Evolutionary conservation across 148 eudicot genomes (phyloP).

Genomic region (Arctostaphylos glauca): DNA sequence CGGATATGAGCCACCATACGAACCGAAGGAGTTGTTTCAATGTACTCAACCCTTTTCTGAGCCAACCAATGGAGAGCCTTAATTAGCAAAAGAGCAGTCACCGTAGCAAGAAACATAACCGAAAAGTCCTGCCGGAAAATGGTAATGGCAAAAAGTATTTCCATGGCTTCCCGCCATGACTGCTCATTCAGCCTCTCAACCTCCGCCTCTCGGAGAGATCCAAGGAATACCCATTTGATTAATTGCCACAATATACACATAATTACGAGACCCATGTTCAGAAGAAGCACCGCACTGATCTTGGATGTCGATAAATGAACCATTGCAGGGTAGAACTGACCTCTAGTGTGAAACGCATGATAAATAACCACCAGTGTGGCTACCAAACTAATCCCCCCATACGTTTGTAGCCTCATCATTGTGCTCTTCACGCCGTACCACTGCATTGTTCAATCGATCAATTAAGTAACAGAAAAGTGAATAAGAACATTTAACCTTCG

Average conservation of each 20-base stretch:
- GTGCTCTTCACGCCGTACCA: conserved; percentile 17
- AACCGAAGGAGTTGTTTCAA: conserved; percentile 92
- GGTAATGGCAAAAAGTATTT: conserved; percentile 89
- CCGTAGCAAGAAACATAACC: conserved; percentile 84
- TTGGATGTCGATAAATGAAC: conserved; percentile 86
- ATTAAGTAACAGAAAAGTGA: background rate
- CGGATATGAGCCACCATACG: conserved; percentile 71
- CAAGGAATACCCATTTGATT: conserved; percentile 75
- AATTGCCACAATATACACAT: conserved; percentile 93
- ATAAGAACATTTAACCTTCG: background rate
- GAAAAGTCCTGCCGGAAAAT: conserved; percentile 96
- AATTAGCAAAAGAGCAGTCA: conserved; percentile 74
- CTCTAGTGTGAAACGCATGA: conserved; percentile 87
- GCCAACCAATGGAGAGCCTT: conserved; percentile 99
- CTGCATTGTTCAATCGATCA: background rate
- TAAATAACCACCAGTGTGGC: conserved; percentile 73
- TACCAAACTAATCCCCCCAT: conserved; percentile 70
- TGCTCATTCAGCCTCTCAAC: conserved; percentile 98
- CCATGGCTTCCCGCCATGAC: conserved; percentile 97
- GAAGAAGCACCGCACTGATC: conserved; percentile 84
- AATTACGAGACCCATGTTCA: conserved; percentile 91
- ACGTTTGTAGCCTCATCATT: conserved; percentile 87
- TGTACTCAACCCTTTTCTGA: conserved; percentile 95
- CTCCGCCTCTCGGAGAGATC: conserved; percentile 92
- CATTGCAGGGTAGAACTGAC: conserved; percentile 93